These are phyloP conservation scores for Drechslera avenae DNA, from an alignment of 2,329 filamentous ascomycete genomes.

Conservation along the genomic window DNA sequence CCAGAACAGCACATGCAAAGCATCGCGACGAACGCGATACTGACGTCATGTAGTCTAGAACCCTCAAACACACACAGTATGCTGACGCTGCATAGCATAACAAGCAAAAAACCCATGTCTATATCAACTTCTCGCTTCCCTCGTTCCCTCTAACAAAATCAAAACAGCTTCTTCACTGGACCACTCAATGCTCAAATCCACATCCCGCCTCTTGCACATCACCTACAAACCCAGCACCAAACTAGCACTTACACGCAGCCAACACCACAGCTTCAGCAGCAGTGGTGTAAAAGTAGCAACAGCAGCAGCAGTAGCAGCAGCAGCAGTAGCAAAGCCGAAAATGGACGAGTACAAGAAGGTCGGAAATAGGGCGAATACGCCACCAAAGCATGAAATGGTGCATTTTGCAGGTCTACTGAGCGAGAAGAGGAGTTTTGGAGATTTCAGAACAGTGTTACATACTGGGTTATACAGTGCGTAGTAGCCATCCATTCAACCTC, in stretches of 20 bases:
- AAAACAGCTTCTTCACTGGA: too few species aligned
- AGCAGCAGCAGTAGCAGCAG: background rate
- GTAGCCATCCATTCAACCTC: background rate
- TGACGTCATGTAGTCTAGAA: slow-evolving; percentile 21
- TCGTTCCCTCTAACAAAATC: background rate
- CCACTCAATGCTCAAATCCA: slow-evolving; percentile 32
- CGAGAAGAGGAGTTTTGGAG: slow-evolving; percentile 59
- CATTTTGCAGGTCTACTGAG: slow-evolving; percentile 64
- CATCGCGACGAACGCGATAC: slow-evolving; percentile 4
- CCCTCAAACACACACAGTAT: background rate
- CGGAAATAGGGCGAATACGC: slow-evolving; percentile 34
- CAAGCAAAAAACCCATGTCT: background rate
- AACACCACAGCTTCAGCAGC: background rate
- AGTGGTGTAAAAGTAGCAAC: background rate
- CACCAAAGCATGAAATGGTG: slow-evolving; percentile 58
- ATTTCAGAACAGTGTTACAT: slow-evolving; percentile 66
- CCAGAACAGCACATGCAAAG: too few species aligned
- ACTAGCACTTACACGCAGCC: slow-evolving; percentile 1
- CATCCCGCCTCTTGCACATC: slow-evolving; percentile 16
- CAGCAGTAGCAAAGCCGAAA: slow-evolving; percentile 6
- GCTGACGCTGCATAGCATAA: slow-evolving; percentile 3
- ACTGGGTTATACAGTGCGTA: slow-evolving; percentile 60
- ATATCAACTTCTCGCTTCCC: background rate
- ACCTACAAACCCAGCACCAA: background rate
- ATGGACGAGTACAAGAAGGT: slow-evolving; percentile 33